Base-by-base conservation (phyloP, 768 basidiomycete genomes). In the Tricholoma sp. region DNA sequence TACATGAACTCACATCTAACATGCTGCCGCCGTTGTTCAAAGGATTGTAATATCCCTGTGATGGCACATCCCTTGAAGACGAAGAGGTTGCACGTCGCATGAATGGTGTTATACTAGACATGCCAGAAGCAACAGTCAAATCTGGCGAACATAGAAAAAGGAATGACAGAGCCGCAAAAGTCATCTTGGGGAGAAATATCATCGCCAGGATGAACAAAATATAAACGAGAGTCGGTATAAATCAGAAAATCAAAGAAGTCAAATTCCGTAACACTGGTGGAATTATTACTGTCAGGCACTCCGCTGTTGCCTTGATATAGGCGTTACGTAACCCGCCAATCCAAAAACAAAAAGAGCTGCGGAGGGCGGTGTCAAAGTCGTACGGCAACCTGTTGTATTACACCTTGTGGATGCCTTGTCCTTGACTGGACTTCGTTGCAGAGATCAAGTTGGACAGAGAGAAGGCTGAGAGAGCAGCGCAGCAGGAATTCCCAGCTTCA, bases 21-120 rank as follows among this genome's bases (percentile, higher is more conserved):
- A 87, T 81, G 57, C 75, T 78, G 0, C 92, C 92, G 5, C 88
- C 88, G 36, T 66, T 72, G 9, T 69, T 62, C 7, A 65, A 54
- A 1, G 89, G 88, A 57, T 80, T 73, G 59, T 80, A 85, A 66
- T 79, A 94, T 2, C 89, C 90, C 41, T 68, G 65, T 6, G 76
- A 57, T 4, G 85, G 81, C 12, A 81, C 74, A 53, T 68, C 73
- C 55, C 72, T 66, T 20, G 67, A 28, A 28, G 44, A 54, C n/a
- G 60, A 52, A 29, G 41, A 17, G 6, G 54, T 57, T 41, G 57
- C 54, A 15, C 63, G 63, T 41, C 61, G 53, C 20, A 47, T 37
- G 12, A 57, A 28, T n/a, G 31, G 53, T 37, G 55, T 42, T 48
- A 29, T 44, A 12, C 37, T 31, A 6, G 37, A 51, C 44, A 34